Base-by-base conservation (phyloP, 495 filamentous ascomycete genomes). In the Aspergillus nidulans region DNA sequence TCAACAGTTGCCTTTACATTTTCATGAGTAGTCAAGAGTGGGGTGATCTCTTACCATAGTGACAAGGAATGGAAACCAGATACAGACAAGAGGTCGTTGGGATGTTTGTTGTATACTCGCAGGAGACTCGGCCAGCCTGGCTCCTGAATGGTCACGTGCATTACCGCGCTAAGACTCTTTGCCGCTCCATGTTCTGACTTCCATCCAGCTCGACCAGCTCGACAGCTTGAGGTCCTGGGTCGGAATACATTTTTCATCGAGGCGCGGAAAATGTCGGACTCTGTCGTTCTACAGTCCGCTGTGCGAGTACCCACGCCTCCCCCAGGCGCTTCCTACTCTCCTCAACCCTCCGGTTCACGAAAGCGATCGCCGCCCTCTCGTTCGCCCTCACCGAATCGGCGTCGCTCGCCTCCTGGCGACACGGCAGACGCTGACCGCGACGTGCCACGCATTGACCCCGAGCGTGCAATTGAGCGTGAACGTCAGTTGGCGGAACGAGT, bases 221-320 rank as follows among this genome's bases (percentile, higher is more conserved):
- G 21, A 38, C 46, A 18, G 23, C 16, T 49, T 24, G 44, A 45
- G 23, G 16, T 45, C 21, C 10, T 13, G 42, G 13, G 21, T n/a
- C 23, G 24, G 16, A 23, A 45, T 16, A 23, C 28, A 30, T 41
- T 23, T 30, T 19, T 19, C 38, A 10, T 26, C 18, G n/a, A 13
- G 19, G 45, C 34, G 53, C 32, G 51, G 58, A 43, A 36, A 40
- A 78, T 79, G 76, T 69, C 67, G 51, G 78, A 81, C 42, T 65
- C 72, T 21, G 68, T 79, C 26, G 71, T 80, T 48, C 73, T 87
- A 49, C 82, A 85, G 60, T 87, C 85, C 36, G 84, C 85, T 26
- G 84, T 88, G 49, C 80, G 85, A 64, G 74, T 88, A 51, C 85
- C 85, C 34, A 85, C 85, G 5, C 84, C 85, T 56, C 80, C 84